These are phyloP conservation scores for Globisporangium canariense DNA, from an alignment of 352 stramenopile species.

Conservation along the genomic window DNA sequence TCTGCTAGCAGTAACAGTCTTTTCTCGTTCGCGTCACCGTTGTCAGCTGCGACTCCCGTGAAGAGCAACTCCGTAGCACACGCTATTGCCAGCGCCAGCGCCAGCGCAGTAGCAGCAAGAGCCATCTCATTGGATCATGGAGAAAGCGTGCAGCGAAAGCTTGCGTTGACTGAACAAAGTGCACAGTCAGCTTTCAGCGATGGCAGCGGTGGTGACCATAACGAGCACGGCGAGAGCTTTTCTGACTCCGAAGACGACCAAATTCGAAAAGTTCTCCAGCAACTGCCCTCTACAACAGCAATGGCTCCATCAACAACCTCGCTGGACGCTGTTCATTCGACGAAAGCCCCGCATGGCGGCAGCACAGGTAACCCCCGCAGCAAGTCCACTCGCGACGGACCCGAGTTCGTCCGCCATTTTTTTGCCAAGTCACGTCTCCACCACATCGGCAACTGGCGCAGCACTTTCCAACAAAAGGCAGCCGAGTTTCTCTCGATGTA, in stretches of 20 bases:
- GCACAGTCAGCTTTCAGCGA: not conserved
- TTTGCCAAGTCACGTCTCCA: conserved; percentile 85
- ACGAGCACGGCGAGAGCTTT: not conserved
- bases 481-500: conserved; percentile 63
- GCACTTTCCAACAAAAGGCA: conserved; percentile 69
- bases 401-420: conserved; percentile 72
- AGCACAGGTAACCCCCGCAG: conserved; percentile 16
- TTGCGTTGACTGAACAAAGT: not conserved
- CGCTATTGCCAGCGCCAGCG: not conserved
- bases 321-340: not conserved
- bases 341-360: not conserved
- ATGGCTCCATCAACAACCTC: not conserved
- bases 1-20: not conserved
- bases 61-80: not conserved
- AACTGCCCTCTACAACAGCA: not conserved
- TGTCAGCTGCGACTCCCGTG: not conserved
- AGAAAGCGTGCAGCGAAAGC: not conserved
- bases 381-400: conserved; percentile 69
- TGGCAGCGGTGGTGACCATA: not conserved
- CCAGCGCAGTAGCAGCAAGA: not conserved
- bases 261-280: not conserved
- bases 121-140: not conserved
- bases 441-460: conserved; percentile 80
- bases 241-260: not conserved
- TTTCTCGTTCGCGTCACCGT: conserved; percentile 3